Base-by-base conservation (phyloP, 805 yeast species). In the Clavispora santaluciae region DNA sequence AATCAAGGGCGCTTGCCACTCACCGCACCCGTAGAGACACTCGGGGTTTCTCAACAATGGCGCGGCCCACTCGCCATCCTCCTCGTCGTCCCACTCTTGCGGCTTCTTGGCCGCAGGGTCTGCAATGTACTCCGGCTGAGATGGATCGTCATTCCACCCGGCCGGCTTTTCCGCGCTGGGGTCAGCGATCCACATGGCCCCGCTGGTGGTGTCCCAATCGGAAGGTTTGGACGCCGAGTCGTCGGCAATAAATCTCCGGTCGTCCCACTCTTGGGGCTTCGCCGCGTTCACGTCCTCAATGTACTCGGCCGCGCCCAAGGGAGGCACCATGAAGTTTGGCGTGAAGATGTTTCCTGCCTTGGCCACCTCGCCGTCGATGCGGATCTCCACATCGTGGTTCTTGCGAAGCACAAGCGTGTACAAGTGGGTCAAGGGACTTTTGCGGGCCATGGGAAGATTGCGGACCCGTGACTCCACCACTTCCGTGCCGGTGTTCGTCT, bases 201-300 rank as follows among this genome's bases (percentile, higher is more conserved):
- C 91, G 42, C 78, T 82, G 38, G 64, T 68, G 57, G 79, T 89
- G 56, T 88, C 95, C 86, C 95, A 90, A 56, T 85, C 93, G 4
- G 66, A 86, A 7, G 96, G 96, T 62, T 87, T 86, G 25, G 42
- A 61, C 13, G 79, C 70, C 50, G 72, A 62, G 4, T 65, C 66
- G 61, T 90, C 96, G 18, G 80, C 76, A 39, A 90, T 83, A 30
- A 52, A 55, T 45, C 66, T 70, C 24, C 75, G 71, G 31, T 86
- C 95, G 41, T 78, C 93, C 96, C 96, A 90, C 58, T 83, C 83
- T 1, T 57, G 76, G 10, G 97, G 97, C 66, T 83, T 83, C 51
- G 79, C 89, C 8, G 68, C 58, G 16, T 64, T 61, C 50, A 81
- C 84, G 29, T 71, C 78, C 36, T 53, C 46, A 16, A 89, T 71